phyloP scores from a whole-genome alignment of 2,329 filamentous ascomycete genomes.

The Colletotrichum lentis region DNA sequence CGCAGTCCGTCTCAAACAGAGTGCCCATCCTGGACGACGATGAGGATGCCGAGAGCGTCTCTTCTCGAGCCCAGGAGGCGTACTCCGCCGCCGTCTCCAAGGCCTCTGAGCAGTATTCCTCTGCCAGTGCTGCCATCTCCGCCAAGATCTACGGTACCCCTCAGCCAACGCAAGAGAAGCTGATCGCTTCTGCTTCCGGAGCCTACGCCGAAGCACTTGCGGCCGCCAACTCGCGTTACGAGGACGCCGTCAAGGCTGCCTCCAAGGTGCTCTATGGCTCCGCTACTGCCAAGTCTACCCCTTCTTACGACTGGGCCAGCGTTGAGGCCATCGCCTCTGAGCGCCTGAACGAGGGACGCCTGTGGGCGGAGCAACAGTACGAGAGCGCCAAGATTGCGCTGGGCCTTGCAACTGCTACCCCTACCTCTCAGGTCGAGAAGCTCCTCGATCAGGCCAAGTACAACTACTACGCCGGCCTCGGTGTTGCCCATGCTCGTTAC shows the following conservation, averaged over 20 bases:
- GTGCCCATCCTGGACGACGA: constrained; percentile 61
- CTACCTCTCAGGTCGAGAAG: constrained; percentile 62
- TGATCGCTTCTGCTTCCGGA: constrained; percentile 72
- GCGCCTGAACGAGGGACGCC: constrained; percentile 73
- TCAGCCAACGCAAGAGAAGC: constrained; percentile 66
- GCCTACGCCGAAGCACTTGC: constrained; percentile 73
- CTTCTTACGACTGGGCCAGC: constrained; percentile 57
- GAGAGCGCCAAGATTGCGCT: constrained; percentile 72
- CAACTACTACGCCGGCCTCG: constrained; percentile 80
- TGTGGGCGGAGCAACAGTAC: constrained; percentile 75
- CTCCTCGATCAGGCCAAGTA: constrained; percentile 68
- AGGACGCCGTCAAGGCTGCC: constrained; percentile 63
- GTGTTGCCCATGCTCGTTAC: constrained; percentile 80
- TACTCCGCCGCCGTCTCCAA: constrained; percentile 72
- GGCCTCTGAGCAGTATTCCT: constrained; percentile 73
- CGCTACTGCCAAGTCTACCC: constrained; percentile 53
- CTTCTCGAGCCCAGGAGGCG: constrained; percentile 60
- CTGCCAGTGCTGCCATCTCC: constrained; percentile 73
- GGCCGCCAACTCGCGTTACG: constrained; percentile 67
- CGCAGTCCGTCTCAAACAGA: constrained; percentile 58
- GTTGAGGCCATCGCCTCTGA: constrained; percentile 73
- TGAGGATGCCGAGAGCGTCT: constrained; percentile 50
- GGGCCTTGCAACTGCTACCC: constrained; percentile 68
- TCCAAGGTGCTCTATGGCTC: constrained; percentile 60
- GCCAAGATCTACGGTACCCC: constrained; percentile 73